Conservation (phyloP, 176 grass and related monocot species). For the Lolium multiflorum region DNA sequence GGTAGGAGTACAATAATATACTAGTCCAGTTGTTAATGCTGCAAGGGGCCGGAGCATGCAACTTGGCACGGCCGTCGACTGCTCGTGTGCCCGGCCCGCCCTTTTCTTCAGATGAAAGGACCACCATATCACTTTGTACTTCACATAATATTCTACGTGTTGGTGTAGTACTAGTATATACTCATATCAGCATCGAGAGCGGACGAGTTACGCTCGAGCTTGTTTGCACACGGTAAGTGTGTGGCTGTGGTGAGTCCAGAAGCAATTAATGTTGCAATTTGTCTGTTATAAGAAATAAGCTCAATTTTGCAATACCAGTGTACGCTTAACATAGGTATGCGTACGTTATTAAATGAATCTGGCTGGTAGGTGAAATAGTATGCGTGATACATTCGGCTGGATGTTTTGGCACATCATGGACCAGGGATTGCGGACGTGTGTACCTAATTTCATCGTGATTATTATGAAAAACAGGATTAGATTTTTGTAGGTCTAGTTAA, state of each 20-base stretch:
- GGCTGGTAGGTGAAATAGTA: too few relatives aligned
- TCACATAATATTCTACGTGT: background rate
- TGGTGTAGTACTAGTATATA: background rate
- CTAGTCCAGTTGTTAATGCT: background rate
- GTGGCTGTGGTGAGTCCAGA: background rate
- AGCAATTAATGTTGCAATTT: too few relatives aligned
- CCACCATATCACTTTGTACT: constrained; percentile 30
- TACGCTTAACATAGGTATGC: too few relatives aligned
- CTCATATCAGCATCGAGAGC: background rate
- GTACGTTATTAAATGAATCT: too few relatives aligned
- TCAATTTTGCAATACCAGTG: too few relatives aligned
- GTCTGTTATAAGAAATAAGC: background rate
- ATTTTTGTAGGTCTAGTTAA: too few relatives aligned
- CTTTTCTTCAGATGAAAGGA: constrained; percentile 46
- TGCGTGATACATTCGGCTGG: too few relatives aligned
- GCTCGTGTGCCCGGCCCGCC: background rate
- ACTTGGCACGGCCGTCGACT: constrained; percentile 58
- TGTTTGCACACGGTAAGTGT: background rate
- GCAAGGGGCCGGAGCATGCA: background rate
- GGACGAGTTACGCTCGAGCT: too few relatives aligned
- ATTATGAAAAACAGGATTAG: too few relatives aligned
- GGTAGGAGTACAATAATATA: background rate
- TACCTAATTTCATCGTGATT: too few relatives aligned
- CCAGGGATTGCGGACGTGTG: too few relatives aligned
- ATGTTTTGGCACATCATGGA: too few relatives aligned